Evolutionary conservation across 2,329 filamentous ascomycete genomes (phyloP).

Genomic region (Trichoderma sp.): DNA sequence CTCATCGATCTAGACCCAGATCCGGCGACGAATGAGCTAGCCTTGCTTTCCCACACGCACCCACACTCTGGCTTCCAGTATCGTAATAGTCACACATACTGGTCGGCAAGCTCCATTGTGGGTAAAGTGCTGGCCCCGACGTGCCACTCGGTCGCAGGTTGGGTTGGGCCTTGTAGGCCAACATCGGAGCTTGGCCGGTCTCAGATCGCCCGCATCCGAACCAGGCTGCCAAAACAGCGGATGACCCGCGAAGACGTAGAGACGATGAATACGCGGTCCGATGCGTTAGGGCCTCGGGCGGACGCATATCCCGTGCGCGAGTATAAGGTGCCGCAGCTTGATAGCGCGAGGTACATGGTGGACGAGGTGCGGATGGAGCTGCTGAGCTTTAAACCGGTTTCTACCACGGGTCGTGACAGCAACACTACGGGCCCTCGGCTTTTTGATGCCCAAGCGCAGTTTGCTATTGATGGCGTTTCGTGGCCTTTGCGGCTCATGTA

Average conservation of each 20-base stretch:
- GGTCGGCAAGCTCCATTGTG: conserved; percentile 68
- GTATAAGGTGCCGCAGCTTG: conserved; percentile 59
- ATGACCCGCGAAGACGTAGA: conserved; percentile 59
- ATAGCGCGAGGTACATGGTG: conserved; percentile 54
- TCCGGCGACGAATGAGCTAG: conserved; percentile 60
- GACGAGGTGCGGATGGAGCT: conserved; percentile 69
- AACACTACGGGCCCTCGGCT: conserved; percentile 39
- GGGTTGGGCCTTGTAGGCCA: conserved; percentile 69
- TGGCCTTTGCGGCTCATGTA: conserved; percentile 62
- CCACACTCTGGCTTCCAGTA: conserved; percentile 74
- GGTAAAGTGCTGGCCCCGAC: conserved; percentile 73
- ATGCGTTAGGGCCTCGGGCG: conserved; percentile 63
- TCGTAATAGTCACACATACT: conserved; percentile 70
- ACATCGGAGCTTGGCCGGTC: conserved; percentile 64
- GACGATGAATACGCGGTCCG: conserved; percentile 64
- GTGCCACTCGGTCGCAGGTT: conserved; percentile 67
- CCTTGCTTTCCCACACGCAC: conserved; percentile 64
- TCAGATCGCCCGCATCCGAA: conserved; percentile 67
- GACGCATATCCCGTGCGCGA: conserved; percentile 63
- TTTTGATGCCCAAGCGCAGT: conserved; percentile 60
- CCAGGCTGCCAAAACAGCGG: conserved; percentile 54
- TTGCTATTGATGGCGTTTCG: conserved; percentile 60
- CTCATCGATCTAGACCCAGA: conserved; percentile 73
- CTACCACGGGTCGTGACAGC: conserved; percentile 27
- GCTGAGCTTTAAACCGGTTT: conserved; percentile 53